These are phyloP conservation scores for Sclerotinia borealis DNA, from an alignment of 2,329 filamentous ascomycete genomes.

Conservation along the genomic window DNA sequence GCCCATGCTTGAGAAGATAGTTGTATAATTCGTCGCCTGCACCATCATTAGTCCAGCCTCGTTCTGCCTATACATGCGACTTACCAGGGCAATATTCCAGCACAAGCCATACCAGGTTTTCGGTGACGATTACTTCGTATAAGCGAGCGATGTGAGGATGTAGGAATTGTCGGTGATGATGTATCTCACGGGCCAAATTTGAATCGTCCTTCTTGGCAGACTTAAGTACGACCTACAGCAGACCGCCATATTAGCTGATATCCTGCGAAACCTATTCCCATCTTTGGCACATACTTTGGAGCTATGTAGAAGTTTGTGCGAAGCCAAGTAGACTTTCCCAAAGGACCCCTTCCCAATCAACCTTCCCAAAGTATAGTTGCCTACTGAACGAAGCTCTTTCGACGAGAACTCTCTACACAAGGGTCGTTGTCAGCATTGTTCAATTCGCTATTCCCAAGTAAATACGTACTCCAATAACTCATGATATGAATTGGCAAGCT, in stretches of 20 bases:
- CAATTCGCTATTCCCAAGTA: not conserved
- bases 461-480: slow-evolving; percentile 82
- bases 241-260: slow-evolving; percentile 2
- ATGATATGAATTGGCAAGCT: slow-evolving; percentile 97
- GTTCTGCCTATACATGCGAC: slow-evolving; percentile 18
- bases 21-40: slow-evolving; percentile 96
- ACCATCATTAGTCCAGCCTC: slow-evolving; percentile 22
- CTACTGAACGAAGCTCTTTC: slow-evolving; percentile 83
- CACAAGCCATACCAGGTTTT: slow-evolving; percentile 90
- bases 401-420: slow-evolving; percentile 78
- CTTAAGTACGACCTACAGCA: slow-evolving; percentile 83
- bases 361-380: slow-evolving; percentile 87
- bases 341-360: slow-evolving; percentile 97
- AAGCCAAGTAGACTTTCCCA: slow-evolving; percentile 93
- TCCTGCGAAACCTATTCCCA: slow-evolving; percentile 12
- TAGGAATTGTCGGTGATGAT: slow-evolving; percentile 95
- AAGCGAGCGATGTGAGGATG: slow-evolving; percentile 95
- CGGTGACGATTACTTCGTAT: slow-evolving; percentile 97
- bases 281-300: slow-evolving; percentile 65
- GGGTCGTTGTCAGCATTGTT: slow-evolving; percentile 23
- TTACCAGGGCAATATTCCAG: slow-evolving; percentile 91
- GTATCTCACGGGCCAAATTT: slow-evolving; percentile 94
- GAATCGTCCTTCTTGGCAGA: slow-evolving; percentile 93
- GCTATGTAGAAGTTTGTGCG: slow-evolving; percentile 96
- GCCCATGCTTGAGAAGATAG: slow-evolving; percentile 81